Evolutionary conservation across 2,329 filamentous ascomycete species (phyloP).

Genomic region (Cladosporium cucumerinum): DNA sequence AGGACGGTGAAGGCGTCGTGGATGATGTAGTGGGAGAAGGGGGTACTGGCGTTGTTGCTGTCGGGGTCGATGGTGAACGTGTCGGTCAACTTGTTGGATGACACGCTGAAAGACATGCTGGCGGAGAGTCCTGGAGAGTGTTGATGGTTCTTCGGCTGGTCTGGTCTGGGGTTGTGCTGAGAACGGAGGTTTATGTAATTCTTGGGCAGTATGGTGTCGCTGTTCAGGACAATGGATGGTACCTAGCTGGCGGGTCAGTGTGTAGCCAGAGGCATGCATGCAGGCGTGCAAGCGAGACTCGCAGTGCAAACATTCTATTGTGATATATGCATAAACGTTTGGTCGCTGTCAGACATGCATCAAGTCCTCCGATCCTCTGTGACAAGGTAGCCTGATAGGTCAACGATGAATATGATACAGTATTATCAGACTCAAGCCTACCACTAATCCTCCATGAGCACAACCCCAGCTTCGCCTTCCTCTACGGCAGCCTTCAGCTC

Average conservation of each 20-base stretch:
- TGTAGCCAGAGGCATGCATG: not conserved
- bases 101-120: not conserved
- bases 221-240: not conserved
- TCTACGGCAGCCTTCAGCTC: slow-evolving; percentile 63
- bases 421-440: not conserved
- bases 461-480: slow-evolving; percentile 69
- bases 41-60: not conserved
- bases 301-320: not conserved
- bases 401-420: not conserved
- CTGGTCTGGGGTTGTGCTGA: not conserved
- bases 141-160: not conserved
- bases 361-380: not conserved
- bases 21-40: not conserved
- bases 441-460: not conserved
- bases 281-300: slow-evolving; percentile 1
- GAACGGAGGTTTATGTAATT: not conserved
- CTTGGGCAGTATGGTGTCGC: not conserved
- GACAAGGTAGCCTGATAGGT: not conserved
- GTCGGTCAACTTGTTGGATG: not conserved
- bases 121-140: not conserved
- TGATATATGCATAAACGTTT: not conserved
- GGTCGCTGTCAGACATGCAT: not conserved
- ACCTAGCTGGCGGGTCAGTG: not conserved
- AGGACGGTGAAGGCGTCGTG: not conserved
- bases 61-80: too few relatives aligned